Conservation (phyloP, 2,329 filamentous ascomycete species). For the Diaporthe aspalathi region DNA sequence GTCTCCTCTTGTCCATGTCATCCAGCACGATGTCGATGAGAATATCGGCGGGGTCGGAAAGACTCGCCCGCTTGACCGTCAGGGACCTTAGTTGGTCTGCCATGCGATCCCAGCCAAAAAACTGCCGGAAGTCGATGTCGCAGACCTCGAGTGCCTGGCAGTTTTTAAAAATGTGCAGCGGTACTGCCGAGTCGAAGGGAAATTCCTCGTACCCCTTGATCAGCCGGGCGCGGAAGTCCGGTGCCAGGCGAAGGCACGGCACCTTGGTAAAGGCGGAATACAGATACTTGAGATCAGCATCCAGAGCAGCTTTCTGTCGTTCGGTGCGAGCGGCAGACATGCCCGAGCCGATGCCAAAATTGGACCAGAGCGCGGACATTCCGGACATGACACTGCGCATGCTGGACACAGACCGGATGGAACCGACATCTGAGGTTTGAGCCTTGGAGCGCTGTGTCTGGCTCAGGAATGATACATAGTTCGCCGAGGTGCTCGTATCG, state of each 20-base stretch:
- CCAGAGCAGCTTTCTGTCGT: conserved; percentile 86
- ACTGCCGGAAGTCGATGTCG: conserved; percentile 95
- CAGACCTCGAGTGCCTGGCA: conserved; percentile 92
- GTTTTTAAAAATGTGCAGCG: conserved; percentile 97
- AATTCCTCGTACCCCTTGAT: conserved; percentile 98
- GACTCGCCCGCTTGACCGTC: conserved; percentile 84
- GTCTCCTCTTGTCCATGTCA: conserved; percentile 92
- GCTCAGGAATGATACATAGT: conserved; percentile 95
- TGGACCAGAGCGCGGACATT: conserved; percentile 94
- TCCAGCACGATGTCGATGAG: conserved; percentile 94
- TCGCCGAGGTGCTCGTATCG: conserved; percentile 84
- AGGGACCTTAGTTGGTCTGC: conserved; percentile 92
- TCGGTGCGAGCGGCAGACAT: conserved; percentile 86
- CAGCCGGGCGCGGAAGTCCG: conserved; percentile 90
- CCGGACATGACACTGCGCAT: conserved; percentile 97
- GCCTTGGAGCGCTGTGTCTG: conserved; percentile 84
- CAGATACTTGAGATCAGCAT: conserved; percentile 92
- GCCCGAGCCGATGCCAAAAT: conserved; percentile 83
- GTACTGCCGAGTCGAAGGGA: conserved; percentile 96
- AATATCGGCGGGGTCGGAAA: conserved; percentile 91
- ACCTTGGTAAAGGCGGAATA: conserved; percentile 99
- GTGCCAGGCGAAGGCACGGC: conserved; percentile 86
- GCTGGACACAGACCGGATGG: conserved; percentile 95
- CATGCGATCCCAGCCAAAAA: conserved; percentile 95
- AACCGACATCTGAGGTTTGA: conserved; percentile 84